Base-by-base conservation (phyloP, 2,329 filamentous ascomycete species). In the Stagonosporopsis vannaccii region DNA sequence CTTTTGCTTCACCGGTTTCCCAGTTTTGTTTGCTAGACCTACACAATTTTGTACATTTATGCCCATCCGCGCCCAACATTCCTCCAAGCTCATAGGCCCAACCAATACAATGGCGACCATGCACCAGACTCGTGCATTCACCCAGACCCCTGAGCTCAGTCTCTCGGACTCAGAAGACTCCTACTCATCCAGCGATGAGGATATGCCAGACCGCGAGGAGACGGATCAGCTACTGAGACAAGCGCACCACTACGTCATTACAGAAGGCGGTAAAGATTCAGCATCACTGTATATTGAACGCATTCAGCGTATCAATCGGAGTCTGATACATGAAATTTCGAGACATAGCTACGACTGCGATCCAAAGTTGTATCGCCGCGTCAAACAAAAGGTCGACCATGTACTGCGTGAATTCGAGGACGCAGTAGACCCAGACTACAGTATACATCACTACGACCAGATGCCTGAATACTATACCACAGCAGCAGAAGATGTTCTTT, bases 191-290 rank as follows among this genome's bases (percentile, higher is more conserved):
- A 57, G 39, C 26, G 51, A 59, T 13, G 56, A 55, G 13, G 51
- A 55, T 6, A 30, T 46, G 30, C 56, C 44, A 12, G 43, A 55
- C 23, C 51, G 49, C 17, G 41, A 65, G 0, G 19, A 50, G 42
- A 71, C 68, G 40, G 51, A 75, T 40, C 53, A 44, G 13, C 63
- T 64, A 32, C 62, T 75, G 11, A 56, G 52, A 19, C 63, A 70
- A 59, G 69, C 70, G 2, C 66, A 74, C 43, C 59, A 56, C 22
- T 75, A 75, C 51, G 42, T 75, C 33, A 40, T 51, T 17, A 33
- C 54, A 15, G 62, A 70, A 47, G 67, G 69, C 25, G 61, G 61
- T 5, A 32, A 53, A 2, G 71, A 73, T 43, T 56, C 64, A 6
- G 42, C 47, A 15, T 35, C 36, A 5, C 51, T 46, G 11, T 74